These are phyloP conservation scores for Stentor coeruleus DNA, from an alignment of 73 alveolate species.

Conservation along the genomic window DNA sequence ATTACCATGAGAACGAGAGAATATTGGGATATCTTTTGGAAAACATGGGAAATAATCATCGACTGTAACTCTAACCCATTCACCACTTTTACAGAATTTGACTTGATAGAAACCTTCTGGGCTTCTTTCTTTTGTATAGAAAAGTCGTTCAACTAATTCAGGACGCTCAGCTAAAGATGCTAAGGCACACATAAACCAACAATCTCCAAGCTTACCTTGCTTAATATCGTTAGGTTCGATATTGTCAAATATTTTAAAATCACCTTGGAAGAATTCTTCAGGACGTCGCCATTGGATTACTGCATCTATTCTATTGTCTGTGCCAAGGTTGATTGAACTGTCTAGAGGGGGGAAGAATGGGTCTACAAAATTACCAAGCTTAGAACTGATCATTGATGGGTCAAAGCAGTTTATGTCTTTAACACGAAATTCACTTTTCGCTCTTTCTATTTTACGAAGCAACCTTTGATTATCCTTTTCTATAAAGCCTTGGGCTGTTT, in stretches of 20 bases:
- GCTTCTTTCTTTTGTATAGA: background rate
- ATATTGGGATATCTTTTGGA: constrained; percentile 30
- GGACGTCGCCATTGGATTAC: constrained; percentile 64
- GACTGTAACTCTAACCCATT: constrained; percentile 53
- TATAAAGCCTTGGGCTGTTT: background rate
- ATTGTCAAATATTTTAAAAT: constrained; percentile 57
- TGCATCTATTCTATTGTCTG: background rate
- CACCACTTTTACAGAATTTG: constrained; percentile 64
- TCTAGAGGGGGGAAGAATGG: constrained; percentile 5
- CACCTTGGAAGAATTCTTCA: constrained; percentile 38
- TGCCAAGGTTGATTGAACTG: constrained; percentile 1
- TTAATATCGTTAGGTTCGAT: constrained; percentile 81
- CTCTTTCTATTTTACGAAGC: background rate
- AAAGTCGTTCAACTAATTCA: background rate
- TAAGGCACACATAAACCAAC: constrained; percentile 79
- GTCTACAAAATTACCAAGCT: constrained; percentile 1
- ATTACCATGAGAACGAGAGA: background rate
- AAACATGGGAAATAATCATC: constrained; percentile 82
- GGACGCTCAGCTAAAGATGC: constrained; percentile 72
- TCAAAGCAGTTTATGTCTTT: too few species aligned
- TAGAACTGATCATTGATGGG: background rate
- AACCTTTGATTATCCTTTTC: background rate
- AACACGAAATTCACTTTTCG: background rate
- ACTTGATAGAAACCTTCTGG: constrained; percentile 23
- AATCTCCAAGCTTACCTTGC: constrained; percentile 78